Conservation (phyloP, 371 early-diverging fungal genomes). For the Lichtheimia ornata region DNA sequence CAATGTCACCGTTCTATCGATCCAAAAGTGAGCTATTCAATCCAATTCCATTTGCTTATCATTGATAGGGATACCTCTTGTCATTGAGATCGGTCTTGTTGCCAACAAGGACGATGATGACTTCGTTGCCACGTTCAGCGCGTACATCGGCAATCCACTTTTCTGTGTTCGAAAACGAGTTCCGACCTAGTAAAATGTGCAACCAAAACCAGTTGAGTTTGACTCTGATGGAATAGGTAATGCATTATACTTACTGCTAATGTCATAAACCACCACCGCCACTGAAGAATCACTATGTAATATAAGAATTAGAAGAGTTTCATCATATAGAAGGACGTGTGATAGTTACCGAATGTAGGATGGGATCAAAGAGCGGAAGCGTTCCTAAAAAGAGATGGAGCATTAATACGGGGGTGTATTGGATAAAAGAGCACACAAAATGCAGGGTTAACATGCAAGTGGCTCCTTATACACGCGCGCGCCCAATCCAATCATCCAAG, state of each 20-base stretch:
- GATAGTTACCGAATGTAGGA: slow-evolving; percentile 82
- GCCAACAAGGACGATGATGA: slow-evolving; percentile 97
- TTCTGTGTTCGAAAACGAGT: slow-evolving; percentile 91
- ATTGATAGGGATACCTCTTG: slow-evolving; percentile 65
- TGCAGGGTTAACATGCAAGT: background rate
- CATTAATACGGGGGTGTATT: slow-evolving; percentile 3
- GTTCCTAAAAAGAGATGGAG: slow-evolving; percentile 61
- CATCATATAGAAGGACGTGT: too few relatives aligned
- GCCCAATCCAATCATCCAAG: background rate
- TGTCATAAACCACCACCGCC: slow-evolving; percentile 97
- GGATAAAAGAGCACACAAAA: background rate
- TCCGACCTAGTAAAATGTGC: slow-evolving; percentile 58
- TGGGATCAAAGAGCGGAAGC: slow-evolving; percentile 96
- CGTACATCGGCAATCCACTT: slow-evolving; percentile 99
- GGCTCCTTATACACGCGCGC: background rate
- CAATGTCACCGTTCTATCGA: slow-evolving; percentile 77
- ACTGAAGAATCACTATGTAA: slow-evolving; percentile 82
- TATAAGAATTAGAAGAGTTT: too few relatives aligned
- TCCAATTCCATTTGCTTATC: background rate
- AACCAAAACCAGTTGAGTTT: background rate
- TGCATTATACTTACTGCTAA: slow-evolving; percentile 68
- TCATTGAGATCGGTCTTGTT: slow-evolving; percentile 98
- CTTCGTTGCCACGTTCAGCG: slow-evolving; percentile 95
- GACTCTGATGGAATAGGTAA: background rate
- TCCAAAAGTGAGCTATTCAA: background rate